A percentile compares a stretch with the other conserved stretches of the same genome.
phyloP scores from a whole-genome alignment of 2,329 filamentous ascomycete species.

The Colletotrichum noveboracense region DNA sequence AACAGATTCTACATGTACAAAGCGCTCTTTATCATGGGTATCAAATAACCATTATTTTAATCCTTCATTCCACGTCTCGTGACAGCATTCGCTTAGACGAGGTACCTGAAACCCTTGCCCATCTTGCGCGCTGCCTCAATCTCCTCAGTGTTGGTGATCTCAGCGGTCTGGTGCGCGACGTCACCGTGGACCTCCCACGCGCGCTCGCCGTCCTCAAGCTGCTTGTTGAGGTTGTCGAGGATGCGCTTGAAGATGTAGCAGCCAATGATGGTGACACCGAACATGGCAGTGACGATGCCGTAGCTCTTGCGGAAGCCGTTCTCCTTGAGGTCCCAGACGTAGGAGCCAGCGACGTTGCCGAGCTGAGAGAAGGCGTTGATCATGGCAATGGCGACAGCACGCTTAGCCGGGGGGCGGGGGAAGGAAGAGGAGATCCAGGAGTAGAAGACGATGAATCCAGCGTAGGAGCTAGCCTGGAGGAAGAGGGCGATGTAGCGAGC shows the following conservation, averaged over 20 bases:
- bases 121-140: constrained; percentile 49
- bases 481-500: constrained; percentile 67
- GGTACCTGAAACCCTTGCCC: constrained; percentile 53
- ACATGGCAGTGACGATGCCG: constrained; percentile 69
- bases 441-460: constrained; percentile 62
- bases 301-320: constrained; percentile 70
- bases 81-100: constrained; percentile 35
- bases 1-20: not conserved
- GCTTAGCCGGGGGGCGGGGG: constrained; percentile 64
- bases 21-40: constrained; percentile 9
- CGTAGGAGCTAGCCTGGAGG: constrained; percentile 62
- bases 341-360: constrained; percentile 65
- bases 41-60: not conserved
- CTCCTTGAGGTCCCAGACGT: constrained; percentile 65
- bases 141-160: constrained; percentile 42
- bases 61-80: not conserved
- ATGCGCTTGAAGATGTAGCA: constrained; percentile 54
- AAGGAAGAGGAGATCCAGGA: constrained; percentile 64
- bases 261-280: constrained; percentile 60
- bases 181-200: constrained; percentile 40
- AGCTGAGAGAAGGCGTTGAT: constrained; percentile 65
- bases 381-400: constrained; percentile 64
- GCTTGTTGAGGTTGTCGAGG: constrained; percentile 50
- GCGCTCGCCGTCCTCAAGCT: constrained; percentile 48
- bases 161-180: constrained; percentile 44